Evolutionary conservation across 75 land plant species (phyloP).

Genomic region (Cryptomeria japonica): DNA sequence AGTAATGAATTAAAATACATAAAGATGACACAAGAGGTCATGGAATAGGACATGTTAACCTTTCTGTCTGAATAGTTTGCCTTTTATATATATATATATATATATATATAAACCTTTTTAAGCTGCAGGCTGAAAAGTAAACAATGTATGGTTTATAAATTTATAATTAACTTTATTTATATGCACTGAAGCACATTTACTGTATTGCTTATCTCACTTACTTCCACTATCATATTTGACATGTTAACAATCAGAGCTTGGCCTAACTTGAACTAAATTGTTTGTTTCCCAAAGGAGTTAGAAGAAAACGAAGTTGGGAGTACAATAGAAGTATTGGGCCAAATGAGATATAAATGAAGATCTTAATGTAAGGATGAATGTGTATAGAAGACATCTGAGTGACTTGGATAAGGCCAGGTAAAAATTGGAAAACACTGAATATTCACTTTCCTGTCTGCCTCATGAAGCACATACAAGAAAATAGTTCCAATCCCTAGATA

Average conservation of each 20-base stretch:
- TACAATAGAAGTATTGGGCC: neutral
- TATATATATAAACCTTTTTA: neutral
- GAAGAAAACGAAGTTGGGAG: neutral
- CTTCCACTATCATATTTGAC: neutral
- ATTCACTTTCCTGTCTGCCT: neutral
- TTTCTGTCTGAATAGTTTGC: neutral
- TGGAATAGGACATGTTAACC: neutral
- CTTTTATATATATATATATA: too few species aligned
- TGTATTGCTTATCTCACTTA: neutral
- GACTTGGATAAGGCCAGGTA: neutral
- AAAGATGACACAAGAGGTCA: neutral
- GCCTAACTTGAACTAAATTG: neutral
- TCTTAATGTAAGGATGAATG: neutral
- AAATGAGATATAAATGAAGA: neutral
- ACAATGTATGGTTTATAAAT: neutral
- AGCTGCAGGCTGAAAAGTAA: neutral
- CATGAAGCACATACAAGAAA: neutral
- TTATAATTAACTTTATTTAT: neutral
- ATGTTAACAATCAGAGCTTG: neutral
- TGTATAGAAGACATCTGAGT: neutral
- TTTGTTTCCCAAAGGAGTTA: neutral
- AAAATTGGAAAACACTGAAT: neutral
- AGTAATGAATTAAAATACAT: too few species aligned
- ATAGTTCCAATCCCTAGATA: neutral
- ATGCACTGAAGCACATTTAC: neutral